Conservation (phyloP, 1,284 basidiomycete species). For the Melampsora americana region DNA sequence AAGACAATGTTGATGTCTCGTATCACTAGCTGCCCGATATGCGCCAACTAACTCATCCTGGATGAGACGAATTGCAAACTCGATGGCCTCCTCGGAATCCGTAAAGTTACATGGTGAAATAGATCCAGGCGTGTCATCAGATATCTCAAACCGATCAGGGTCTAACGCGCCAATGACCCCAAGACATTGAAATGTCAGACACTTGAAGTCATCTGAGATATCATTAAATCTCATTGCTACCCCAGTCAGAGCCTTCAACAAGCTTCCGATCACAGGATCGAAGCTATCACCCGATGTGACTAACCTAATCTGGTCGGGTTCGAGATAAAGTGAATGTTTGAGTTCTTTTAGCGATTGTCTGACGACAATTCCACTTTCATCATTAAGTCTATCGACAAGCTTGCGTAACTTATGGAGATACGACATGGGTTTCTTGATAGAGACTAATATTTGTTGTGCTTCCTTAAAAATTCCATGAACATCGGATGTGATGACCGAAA, state of each 20-base stretch:
- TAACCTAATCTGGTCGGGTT: conserved; percentile 61
- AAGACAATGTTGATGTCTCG: conserved; percentile 82
- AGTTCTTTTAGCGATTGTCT: conserved; percentile 75
- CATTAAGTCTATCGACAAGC: conserved; percentile 70
- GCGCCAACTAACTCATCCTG: conserved; percentile 82
- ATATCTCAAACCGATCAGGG: conserved; percentile 82
- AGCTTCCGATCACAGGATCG: conserved; percentile 69
- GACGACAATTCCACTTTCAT: conserved; percentile 78
- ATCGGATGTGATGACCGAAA: conserved; percentile 55
- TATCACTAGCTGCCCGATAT: conserved; percentile 88
- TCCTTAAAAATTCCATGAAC: conserved; percentile 65
- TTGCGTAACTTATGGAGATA: conserved; percentile 64
- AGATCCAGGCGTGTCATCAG: conserved; percentile 64
- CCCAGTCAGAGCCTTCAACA: conserved; percentile 68
- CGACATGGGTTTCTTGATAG: conserved; percentile 60
- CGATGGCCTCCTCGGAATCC: conserved; percentile 72
- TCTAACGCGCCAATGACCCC: conserved; percentile 93
- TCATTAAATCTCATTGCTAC: conserved; percentile 72
- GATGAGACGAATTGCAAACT: conserved; percentile 83
- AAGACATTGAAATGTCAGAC: conserved; percentile 80
- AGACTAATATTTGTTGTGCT: conserved; percentile 59
- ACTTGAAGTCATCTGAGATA: conserved; percentile 62
- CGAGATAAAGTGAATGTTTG: conserved; percentile 62
- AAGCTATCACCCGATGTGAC: conserved; percentile 81
- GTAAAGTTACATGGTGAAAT: conserved; percentile 78